A percentile compares a stretch with the other conserved stretches of the same genome.
Conservation (phyloP, 1,284 basidiomycete genomes). For the Papiliotrema flavescens region DNA sequence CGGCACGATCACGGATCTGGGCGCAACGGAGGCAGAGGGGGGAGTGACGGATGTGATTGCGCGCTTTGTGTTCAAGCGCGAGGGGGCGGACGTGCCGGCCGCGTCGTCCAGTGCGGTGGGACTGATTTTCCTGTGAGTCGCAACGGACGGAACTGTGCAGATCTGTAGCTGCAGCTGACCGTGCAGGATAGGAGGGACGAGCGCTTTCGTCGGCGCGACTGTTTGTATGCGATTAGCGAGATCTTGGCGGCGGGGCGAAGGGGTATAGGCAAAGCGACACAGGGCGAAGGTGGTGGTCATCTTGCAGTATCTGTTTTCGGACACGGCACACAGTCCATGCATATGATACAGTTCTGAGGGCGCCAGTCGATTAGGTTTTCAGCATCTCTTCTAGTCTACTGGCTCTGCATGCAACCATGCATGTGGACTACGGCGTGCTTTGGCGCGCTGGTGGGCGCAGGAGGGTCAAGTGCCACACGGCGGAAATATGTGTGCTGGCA, state of each 20-base stretch:
- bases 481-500: no score
- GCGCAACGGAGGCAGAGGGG: not conserved
- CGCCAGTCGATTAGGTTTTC: no score
- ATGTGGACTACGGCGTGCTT: no score
- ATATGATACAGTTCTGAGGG: no score
- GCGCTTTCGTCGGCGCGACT: conserved; percentile 65
- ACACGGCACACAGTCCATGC: no score
- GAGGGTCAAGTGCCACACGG: no score
- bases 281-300: no score
- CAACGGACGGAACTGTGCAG: no score
- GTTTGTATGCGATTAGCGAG: conserved; percentile 48
- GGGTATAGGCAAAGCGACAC: not conserved
- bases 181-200: conserved; percentile 66
- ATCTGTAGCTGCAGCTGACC: conserved; percentile 2
- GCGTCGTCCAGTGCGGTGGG: conserved; percentile 59
- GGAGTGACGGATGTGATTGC: not conserved
- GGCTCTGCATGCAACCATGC: no score
- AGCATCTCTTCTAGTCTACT: no score
- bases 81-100: conserved; percentile 3
- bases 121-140: conserved; percentile 67
- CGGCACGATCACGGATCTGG: not conserved
- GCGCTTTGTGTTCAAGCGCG: conserved; percentile 7
- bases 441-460: no score
- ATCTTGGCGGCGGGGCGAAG: conserved; percentile 4
- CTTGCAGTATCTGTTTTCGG: no score